Percentiles rank a stretch among this genome's conserved stretches.
Evolutionary conservation across 352 stramenopile species (phyloP).

Genomic region (Pythium phragmitis): DNA sequence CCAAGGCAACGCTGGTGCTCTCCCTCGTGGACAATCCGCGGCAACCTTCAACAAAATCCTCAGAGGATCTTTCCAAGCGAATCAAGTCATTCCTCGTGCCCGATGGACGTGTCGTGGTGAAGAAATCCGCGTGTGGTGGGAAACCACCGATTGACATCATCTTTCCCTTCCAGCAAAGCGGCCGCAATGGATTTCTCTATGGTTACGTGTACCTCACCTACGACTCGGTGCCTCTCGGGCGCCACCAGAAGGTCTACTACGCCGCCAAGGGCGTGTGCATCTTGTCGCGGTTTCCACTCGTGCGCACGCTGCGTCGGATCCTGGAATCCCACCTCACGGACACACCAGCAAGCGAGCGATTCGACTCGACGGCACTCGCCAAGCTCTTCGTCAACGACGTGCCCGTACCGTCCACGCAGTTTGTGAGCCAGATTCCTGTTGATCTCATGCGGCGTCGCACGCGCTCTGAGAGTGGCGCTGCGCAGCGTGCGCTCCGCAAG

Average conservation of each 20-base stretch:
- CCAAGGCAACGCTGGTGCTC: slow-evolving; percentile 3
- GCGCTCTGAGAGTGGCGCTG: slow-evolving; percentile 41
- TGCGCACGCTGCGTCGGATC: slow-evolving; percentile 54
- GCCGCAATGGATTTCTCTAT: slow-evolving; percentile 69
- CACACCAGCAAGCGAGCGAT: slow-evolving; percentile 35
- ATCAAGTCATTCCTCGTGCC: slow-evolving; percentile 77
- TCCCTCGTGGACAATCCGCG: not conserved
- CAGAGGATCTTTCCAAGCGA: slow-evolving; percentile 54
- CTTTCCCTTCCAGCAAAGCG: slow-evolving; percentile 80
- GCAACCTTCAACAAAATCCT: slow-evolving; percentile 12
- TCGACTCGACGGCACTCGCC: slow-evolving; percentile 46
- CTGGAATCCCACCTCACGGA: slow-evolving; percentile 39
- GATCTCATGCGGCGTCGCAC: slow-evolving; percentile 35
- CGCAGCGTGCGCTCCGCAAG: slow-evolving; percentile 34
- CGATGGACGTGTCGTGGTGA: slow-evolving; percentile 52
- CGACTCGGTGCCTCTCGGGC: slow-evolving; percentile 45
- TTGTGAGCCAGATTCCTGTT: slow-evolving; percentile 29
- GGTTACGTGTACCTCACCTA: slow-evolving; percentile 80
- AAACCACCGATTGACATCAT: slow-evolving; percentile 51
- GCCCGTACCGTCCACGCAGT: slow-evolving; percentile 12
- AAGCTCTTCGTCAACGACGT: slow-evolving; percentile 38
- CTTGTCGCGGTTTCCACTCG: slow-evolving; percentile 60
- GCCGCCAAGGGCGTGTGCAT: slow-evolving; percentile 70
- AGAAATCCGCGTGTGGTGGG: slow-evolving; percentile 22
- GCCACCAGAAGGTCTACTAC: slow-evolving; percentile 39